These are phyloP conservation scores for Zymoseptoria tritici DNA, from an alignment of 2,329 filamentous ascomycete species.

Conservation along the genomic window DNA sequence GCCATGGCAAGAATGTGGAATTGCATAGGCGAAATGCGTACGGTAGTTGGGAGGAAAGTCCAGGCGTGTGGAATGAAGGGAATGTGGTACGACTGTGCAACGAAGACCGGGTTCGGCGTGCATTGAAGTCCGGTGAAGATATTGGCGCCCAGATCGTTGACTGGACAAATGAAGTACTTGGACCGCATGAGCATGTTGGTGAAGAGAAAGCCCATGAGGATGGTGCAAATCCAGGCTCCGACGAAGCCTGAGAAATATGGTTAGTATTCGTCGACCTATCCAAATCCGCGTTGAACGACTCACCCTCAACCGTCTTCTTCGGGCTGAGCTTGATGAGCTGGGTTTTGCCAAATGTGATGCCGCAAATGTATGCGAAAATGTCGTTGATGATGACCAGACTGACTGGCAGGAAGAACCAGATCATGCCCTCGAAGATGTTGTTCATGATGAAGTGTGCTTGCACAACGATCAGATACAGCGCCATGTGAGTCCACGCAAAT, in stretches of 20 bases:
- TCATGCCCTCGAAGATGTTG: constrained; percentile 98
- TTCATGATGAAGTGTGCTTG: constrained; percentile 99
- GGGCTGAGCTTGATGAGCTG: constrained; percentile 96
- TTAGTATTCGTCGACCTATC: not conserved
- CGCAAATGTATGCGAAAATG: constrained; percentile 96
- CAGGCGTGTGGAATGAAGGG: constrained; percentile 51
- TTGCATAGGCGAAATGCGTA: constrained; percentile 81
- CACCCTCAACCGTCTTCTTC: constrained; percentile 89
- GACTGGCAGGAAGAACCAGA: constrained; percentile 97
- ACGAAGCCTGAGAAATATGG: constrained; percentile 59
- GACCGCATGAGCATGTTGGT: constrained; percentile 80
- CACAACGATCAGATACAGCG: constrained; percentile 92
- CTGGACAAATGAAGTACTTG: constrained; percentile 97
- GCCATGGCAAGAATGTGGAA: constrained; percentile 86
- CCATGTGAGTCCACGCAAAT: constrained; percentile 99
- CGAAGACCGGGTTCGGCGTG: constrained; percentile 84
- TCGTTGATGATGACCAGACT: constrained; percentile 96
- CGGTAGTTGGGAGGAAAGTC: constrained; percentile 62
- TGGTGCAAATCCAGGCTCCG: constrained; percentile 91
- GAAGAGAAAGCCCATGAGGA: constrained; percentile 73
- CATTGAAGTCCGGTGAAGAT: constrained; percentile 86
- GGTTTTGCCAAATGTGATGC: constrained; percentile 91
- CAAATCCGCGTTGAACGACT: not conserved
- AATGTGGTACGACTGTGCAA: constrained; percentile 65
- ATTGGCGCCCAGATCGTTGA: constrained; percentile 91